Percentiles rank a stretch among this genome's conserved stretches.
Evolutionary conservation across 139 green algal genomes (phyloP).

Genomic region (Chlamydomonas applanata): DNA sequence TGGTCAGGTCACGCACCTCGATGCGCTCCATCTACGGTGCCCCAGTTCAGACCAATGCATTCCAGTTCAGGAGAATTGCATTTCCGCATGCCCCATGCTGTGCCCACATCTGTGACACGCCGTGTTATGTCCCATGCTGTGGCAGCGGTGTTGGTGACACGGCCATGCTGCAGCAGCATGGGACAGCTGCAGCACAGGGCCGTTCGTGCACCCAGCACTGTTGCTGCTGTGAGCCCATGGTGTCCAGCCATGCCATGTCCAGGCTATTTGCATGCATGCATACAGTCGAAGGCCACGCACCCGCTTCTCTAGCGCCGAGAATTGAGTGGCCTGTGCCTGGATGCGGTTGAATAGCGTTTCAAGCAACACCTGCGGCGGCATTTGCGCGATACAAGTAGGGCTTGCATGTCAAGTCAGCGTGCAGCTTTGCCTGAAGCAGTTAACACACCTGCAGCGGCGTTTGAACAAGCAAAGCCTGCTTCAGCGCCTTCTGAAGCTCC

Average conservation of each 20-base stretch:
- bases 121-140: neutral
- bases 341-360: conserved; percentile 24
- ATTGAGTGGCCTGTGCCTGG: conserved; percentile 12
- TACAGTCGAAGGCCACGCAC: neutral
- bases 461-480: conserved; percentile 51
- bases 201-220: neutral
- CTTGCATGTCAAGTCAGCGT: neutral
- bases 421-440: neutral
- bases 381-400: neutral
- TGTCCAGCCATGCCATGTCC: no score
- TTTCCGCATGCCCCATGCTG: no score
- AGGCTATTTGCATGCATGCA: neutral
- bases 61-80: neutral
- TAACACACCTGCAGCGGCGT: conserved; percentile 42
- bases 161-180: neutral
- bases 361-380: conserved; percentile 20
- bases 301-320: conserved; percentile 11
- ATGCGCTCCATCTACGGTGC: conserved; percentile 37
- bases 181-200: neutral
- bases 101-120: neutral
- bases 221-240: neutral
- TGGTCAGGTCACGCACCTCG: conserved; percentile 29
- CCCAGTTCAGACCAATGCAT: neutral
- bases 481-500: conserved; percentile 36
- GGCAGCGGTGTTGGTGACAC: neutral